Base-by-base conservation (phyloP, 106 monocot genomes). In the Cymbidium sinense region DNA sequence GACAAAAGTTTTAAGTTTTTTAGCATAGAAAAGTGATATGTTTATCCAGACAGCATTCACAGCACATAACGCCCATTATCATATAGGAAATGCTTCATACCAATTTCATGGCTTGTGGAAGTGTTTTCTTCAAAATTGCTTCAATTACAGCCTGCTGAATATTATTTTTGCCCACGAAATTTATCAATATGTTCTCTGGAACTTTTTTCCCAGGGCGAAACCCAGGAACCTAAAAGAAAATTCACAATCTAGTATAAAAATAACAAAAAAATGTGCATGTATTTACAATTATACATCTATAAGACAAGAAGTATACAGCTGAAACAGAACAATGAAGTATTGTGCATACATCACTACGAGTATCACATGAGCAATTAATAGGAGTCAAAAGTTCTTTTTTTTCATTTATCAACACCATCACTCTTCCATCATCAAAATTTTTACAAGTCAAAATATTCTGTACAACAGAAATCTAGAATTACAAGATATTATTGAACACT, bases 161-260 rank as follows among this genome's bases (percentile, higher is more conserved):
- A 78, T 88, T 88, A 70, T 92, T 41, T 69, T 54, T 87, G 29
- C 98, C 98, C 4, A 92, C 54, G 74, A 90, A 92, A 69, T 88
- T 98, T 50, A 88, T 41, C 61, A 98, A 89, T 75, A 98, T 84
- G 77, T 89, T 94, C 77, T 98, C 98, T 83, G 98, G 98, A 80
- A 98, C 67, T 77, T 79, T 82, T 80, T 98, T 91, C 20, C 98
- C 98, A 78, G 98, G 90, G 50, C 94, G 92, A 88, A 98, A 98
- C 83, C 98, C 98, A 87, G 93, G 94, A 65, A 98, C 84, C 98
- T 98, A 47, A 47, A 41, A 47, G 17, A 51, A 69, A 43, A 47
- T 37, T 20, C 15, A 65, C 1, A 47, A 41, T 23, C 72, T 23
- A 76, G 1, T 3, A 54, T 54, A n/a, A n/a, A n/a, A n/a, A n/a